Evolutionary conservation across 257 asterid genomes (phyloP), one percentile per base, ranked within the genome.

Genomic region (Solanum lignicaule): DNA sequence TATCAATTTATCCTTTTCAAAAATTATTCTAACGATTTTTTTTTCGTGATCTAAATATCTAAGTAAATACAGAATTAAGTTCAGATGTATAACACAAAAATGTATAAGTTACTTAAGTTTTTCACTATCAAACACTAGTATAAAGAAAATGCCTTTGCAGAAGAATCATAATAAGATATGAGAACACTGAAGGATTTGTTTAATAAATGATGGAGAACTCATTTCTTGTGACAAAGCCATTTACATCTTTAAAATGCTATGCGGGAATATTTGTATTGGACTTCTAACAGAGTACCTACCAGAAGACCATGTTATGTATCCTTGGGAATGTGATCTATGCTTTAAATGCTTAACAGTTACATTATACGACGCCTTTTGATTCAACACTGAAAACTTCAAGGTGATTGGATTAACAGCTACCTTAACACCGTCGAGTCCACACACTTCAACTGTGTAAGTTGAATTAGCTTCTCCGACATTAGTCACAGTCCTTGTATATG

Each of bases 381-480:
- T 43, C 62, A 79, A 27, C 15, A 10, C 65, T 41, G 65, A 79
- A 27, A 79, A 79, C 66, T 43, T 79, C 65, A 79, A 43, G 84
- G 38, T 71, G 4, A 3, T 7, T 48, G 89, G 91, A 6, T 25
- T 12, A 43, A 89, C 87, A n/a, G n/a, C 14, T 7, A 82, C 32
- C 27, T 13, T 3, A 46, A 86, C 89, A 38, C 87, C 62, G 6
- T 60, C 16, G 6, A 75, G 41, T 31, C n/a, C 31, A 68, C 9
- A 21, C 14, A 71, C 23, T 52, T 39, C 6, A 20, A 82, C 75
- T 2, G 27, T 58, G 62, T 89, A 89, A 27, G 84, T 65, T 27
- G 87, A 89, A 18, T 18, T 29, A 8, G 89, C 71, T 38, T 89
- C 83, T 27, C 90, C 90, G 7, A 89, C 87, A 72, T 89, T 89